Base-by-base conservation (phyloP, 306 rosid species). In the Cicer arietinum region DNA sequence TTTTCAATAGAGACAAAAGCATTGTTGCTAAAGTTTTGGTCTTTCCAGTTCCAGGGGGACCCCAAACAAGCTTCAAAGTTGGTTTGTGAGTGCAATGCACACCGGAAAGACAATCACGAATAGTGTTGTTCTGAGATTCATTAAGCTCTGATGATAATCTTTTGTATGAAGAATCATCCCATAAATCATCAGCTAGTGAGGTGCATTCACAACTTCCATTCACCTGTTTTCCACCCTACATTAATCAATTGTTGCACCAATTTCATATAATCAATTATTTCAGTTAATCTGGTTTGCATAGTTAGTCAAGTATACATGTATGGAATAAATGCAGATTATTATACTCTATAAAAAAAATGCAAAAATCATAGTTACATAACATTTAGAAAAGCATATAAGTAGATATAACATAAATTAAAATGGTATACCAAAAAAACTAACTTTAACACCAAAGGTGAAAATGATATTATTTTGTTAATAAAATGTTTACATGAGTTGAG, bases 21-120 rank as follows among this genome's bases (percentile, higher is more conserved):
- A 92, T 54, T 8, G 84, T 77, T 30, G 63, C 76, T 0, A 68
- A 73, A 6, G 92, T 81, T 79, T 83, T 90, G 0, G 97, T 92
- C 74, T 90, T 92, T 2, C 97, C 97, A 0, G 97, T 92, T 25
- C 96, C 96, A 4, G 96, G 96, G 0, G 97, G 97, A 20, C 97
- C 97, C 93, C 93, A 88, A 30, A 92, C 80, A 3, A 90, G 93
- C 12, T 90, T 79, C 46, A 85, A 67, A 0, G 54, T 8, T 20
- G 82, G 10, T 6, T 79, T 77, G 18, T 82, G 77, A 16, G 62
- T 30, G 57, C 82, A 73, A 6, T 6, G 67, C 13, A 71, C 7
- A 62, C 69, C 83, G 59, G 68, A 65, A 69, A 90, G 79, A 63
- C 92, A 88, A 7, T 82, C 30, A 69, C 46, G 9, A 74, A 90